Evolutionary conservation across 352 stramenopile genomes (phyloP).

Genomic region (Albugo laibachii): DNA sequence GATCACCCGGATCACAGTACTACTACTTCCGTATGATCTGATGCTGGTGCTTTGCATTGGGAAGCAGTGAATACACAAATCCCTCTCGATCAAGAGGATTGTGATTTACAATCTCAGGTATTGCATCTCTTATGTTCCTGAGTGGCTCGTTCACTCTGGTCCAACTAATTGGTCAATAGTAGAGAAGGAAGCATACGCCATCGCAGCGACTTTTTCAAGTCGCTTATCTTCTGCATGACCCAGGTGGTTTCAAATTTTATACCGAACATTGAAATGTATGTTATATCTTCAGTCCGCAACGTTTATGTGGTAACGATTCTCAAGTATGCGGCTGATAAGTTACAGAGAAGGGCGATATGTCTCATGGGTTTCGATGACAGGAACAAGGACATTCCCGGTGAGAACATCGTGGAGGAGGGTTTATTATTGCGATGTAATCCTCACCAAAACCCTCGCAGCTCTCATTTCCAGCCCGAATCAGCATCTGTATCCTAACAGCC

Average conservation of each 20-base stretch:
- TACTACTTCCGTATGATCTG: background rate
- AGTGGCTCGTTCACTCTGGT: constrained; percentile 1
- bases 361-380: constrained; percentile 5
- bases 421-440: constrained; percentile 8
- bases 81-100: background rate
- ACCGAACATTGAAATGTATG: constrained; percentile 12
- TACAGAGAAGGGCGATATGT: constrained; percentile 9
- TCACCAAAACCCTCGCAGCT: no score
- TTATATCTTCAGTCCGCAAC: constrained; percentile 11
- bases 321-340: no score
- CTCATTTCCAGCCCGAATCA: no score
- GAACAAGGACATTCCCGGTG: constrained; percentile 12
- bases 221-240: constrained; percentile 5
- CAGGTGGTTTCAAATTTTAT: constrained; percentile 5
- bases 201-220: constrained; percentile 5
- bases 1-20: background rate
- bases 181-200: constrained; percentile 8
- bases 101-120: constrained; percentile 2
- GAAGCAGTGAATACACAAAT: constrained; percentile 6
- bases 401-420: constrained; percentile 11
- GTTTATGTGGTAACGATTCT: no score
- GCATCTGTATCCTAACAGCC: no score
- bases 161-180: constrained; percentile 7
- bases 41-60: background rate
- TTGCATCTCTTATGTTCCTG: constrained; percentile 2